Percentiles rank a stretch among this genome's conserved stretches.
Evolutionary conservation across 495 filamentous ascomycete species (phyloP).

Genomic region (Tuber calosporum): DNA sequence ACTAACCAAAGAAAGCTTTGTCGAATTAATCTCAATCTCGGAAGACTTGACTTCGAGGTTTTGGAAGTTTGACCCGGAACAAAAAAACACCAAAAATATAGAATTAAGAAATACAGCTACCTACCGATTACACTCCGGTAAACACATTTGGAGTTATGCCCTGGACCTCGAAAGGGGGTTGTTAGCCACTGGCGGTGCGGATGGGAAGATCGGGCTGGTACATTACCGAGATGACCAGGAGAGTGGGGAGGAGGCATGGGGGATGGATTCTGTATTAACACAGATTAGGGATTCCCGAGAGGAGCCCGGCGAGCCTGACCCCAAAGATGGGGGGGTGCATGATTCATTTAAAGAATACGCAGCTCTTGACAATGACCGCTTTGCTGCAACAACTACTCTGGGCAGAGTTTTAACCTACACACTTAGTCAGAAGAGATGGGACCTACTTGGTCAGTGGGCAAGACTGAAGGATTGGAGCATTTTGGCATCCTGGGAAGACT

Average conservation of each 20-base stretch:
- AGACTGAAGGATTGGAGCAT: slow-evolving; percentile 24
- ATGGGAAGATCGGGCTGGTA: slow-evolving; percentile 55
- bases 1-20: slow-evolving; percentile 15
- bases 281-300: slow-evolving; percentile 4
- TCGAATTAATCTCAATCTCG: slow-evolving; percentile 62
- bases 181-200: slow-evolving; percentile 78
- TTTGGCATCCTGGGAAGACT: slow-evolving; percentile 28
- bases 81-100: not conserved
- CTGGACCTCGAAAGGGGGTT: slow-evolving; percentile 44
- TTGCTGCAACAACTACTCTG: slow-evolving; percentile 56
- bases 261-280: slow-evolving; percentile 20
- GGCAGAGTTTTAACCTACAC: slow-evolving; percentile 54
- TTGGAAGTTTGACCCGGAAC: slow-evolving; percentile 54
- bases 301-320: slow-evolving; percentile 3
- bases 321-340: slow-evolving; percentile 36
- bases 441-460: slow-evolving; percentile 11
- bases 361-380: slow-evolving; percentile 53
- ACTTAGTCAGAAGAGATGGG: slow-evolving; percentile 23
- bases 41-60: slow-evolving; percentile 68
- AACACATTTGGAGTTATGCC: slow-evolving; percentile 81
- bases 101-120: slow-evolving; percentile 51
- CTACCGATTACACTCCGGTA: slow-evolving; percentile 64
- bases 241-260: slow-evolving; percentile 21
- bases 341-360: slow-evolving; percentile 57
- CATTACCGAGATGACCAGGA: slow-evolving; percentile 27